Evolutionary conservation across 495 filamentous ascomycete species (phyloP), one percentile per base, ranked within the genome.

Genomic region (Hapsidospora chrysogenum): DNA sequence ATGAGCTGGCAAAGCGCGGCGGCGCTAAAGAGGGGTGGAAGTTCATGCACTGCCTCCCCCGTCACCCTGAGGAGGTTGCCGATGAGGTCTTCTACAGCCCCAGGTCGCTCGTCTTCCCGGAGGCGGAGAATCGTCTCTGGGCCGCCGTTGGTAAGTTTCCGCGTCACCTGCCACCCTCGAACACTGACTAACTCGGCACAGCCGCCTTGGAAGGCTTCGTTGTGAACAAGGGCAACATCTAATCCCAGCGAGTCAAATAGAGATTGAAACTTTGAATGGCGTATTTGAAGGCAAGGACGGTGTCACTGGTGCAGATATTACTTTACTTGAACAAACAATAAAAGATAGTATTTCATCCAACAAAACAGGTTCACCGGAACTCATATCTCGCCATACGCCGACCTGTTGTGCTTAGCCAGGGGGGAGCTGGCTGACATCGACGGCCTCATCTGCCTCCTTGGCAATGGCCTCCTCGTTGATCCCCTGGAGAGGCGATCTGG

Each of bases 21-120:
- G 84, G 84, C 20, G 89, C 89, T 9, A 92, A 92, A 51, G 65
- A 78, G 21, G 64, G 67, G 39, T 97, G 89, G 89, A 85, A 81
- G 58, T 97, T 96, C 49, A 95, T 97, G 89, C 89, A 97, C 65
- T 97, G 89, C 51, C 56, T 97, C 34, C 89, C 89, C n/a, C 70
- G 89, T 34, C 85, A 97, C 45, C 72, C 67, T 0, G 87, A 97
- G 58, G 89, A 97, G 59, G 89, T 96, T 7, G 74, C 71, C 36
- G 86, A 97, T 52, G 85, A 83, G 46, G 86, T 97, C 1, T 93
- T 96, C 50, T 94, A 96, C 50, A 72, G 79, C 22, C 55, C 63
- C 0, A 67, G 78, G 43, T 85, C 76, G 20, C 57, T 97, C 33
- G 89, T 95, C 14, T 97, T 93, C 58, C 70, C 69, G 10, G 89